Evolutionary conservation across 2,329 filamentous ascomycete species (phyloP), one percentile per base, ranked within the genome.

Genomic region (Macrophomina phaseolina): DNA sequence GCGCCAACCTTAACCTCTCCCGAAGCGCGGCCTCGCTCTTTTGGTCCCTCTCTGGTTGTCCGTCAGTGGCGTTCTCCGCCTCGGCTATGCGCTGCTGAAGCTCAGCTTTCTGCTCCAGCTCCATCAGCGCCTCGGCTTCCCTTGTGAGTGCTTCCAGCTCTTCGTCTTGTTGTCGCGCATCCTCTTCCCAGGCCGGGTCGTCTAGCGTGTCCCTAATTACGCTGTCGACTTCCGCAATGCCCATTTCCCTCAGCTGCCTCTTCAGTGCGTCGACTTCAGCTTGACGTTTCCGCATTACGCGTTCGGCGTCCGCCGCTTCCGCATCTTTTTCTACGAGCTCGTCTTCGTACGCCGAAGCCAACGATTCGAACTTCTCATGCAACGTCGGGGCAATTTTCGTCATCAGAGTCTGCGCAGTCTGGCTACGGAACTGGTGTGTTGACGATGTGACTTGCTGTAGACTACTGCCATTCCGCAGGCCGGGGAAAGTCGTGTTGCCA

Each of bases 241-340:
- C 64, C 45, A 66, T n/a, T 87, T 85, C 42, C 83, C 80, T 46
- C 12, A 90, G 84, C 70, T 89, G 85, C 67, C 87, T 84, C 12
- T 84, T 85, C 16, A 90, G 81, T 1, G 82, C 80, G 52, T 86
- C 84, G 4, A 92, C 82, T 74, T 94, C 91, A 38, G 86, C 83
- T 69, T 91, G 87, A 0, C 90, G 89, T 70, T 89, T 90, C 68
- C 78, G 77, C 28, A 81, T 78, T 1, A 84, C 80, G 3, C 81
- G 79, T 65, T 82, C 79, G 1, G 81, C 81, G 68, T 85, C 83
- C 9, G 76, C 73, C 0, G 79, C 73, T 68, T 85, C 83, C 3
- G 76, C 76, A 63, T 92, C 88, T 74, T 92, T 93, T 70, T 93
- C 90, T 63, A 86, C 85, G 72, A 92, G 87, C 75, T 94, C 91